Evolutionary conservation across 306 rosid genomes (phyloP), one percentile per base, ranked within the genome.

Genomic region (Glycine soja): DNA sequence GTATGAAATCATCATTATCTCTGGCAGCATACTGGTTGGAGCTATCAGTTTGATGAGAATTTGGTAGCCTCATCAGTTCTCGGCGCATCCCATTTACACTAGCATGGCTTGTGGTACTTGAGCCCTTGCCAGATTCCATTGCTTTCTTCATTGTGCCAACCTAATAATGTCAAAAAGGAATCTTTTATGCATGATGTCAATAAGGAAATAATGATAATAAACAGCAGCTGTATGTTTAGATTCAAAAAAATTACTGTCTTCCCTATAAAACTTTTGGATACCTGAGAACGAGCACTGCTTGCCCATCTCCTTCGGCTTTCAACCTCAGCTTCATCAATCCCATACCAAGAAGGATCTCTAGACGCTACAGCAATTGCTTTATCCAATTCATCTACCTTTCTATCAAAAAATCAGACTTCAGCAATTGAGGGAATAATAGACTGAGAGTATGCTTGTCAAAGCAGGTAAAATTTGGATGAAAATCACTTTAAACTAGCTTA

Each of bases 311-410:
- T 93, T 66, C 99, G 91, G 74, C 81, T 96, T 84, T 91, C 98
- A 84, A 96, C 71, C 87, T 96, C 99, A 3, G 16, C 81, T 54
- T 86, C 89, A 82, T 96, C 99, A 88, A 96, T 90, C 58, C 98
- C 94, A 90, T 90, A 96, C 90, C 88, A 88, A 78, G 93, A 64
- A 45, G 98, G 97, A 85, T 96, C 94, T 84, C 90, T 89, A 74
- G 99, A 88, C 46, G 97, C 98, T 24, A 96, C 99, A 80, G 92
- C 52, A 84, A 96, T 88, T 79, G 99, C 92, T 86, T 92, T 96
- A 85, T 90, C 97, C 90, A 96, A 88, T 80, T 93, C 98, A 80
- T 96, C 98, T 85, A 96, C 94, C 99, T 96, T 92, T 88, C 97
- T 90, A 96, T 92, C 97, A 87, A 90, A 90, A 94, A 87, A 88